Base-by-base conservation (phyloP, 345 rosid genomes). In the Pistacia integerrima region DNA sequence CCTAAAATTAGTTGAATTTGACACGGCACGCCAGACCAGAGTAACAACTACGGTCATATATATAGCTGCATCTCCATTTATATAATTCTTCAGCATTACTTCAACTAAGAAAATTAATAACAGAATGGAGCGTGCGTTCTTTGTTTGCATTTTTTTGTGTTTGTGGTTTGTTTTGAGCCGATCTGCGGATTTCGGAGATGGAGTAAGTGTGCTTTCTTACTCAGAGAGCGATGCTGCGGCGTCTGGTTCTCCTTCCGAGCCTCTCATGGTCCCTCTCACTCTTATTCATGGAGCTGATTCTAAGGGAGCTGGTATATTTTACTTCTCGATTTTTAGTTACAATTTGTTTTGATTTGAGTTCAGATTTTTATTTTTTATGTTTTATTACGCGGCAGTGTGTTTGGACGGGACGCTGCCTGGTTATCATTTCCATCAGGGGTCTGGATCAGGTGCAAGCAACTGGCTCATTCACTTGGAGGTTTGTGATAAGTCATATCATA, bases 401-500 rank as follows among this genome's bases (percentile, higher is more conserved):
- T 74, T 92, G 79, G 98, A 94, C 86, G 97, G 98, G 72, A 91
- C 97, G 54, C 67, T 84, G 68, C 98, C 98, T 54, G 98, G 94
- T 70, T 94, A 94, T 79, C 98, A 94, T 87, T 41, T 91, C 63
- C 88, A 92, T 75, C 84, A 68, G 13, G 98, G 98, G 67, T 80
- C 73, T 51, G 97, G 97, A 70, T 87, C 93, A 1, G 97, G 98
- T 63, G 88, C 90, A 49, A 89, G 88, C 66, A 81, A 90, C 67
- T 95, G 99, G 99, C 86, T 95, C 33, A 78, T 95, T 81, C 91
- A 93, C 25, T 85, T 93, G 68, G 99, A 94, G 97, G 98, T 91
- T 72, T 70, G 81, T 68, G 56, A 54, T 51, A 70, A 48, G 36
- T 28, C 10, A 4, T n/a, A 17, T 49, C 6, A 1, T 63, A 13